Base-by-base conservation (phyloP, 495 filamentous ascomycete genomes). In the Trichoderma erinaceum region DNA sequence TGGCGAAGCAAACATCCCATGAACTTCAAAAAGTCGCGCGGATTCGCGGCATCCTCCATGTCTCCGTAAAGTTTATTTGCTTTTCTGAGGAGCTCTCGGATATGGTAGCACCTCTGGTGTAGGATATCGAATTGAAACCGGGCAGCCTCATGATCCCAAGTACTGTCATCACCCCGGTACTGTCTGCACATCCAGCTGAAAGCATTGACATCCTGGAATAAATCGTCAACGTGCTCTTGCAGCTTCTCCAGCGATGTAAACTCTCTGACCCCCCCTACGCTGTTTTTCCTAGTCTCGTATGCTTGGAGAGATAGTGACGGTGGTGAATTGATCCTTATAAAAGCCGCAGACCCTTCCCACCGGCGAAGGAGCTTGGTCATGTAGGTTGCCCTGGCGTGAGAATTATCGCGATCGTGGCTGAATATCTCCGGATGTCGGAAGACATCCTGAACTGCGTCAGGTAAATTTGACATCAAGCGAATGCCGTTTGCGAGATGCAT, bases 111-210 rank as follows among this genome's bases (percentile, higher is more conserved):
- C 4, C 56, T 29, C 25, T 61, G 56, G 25, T 61, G 56, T 10
- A 61, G 56, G 8, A 61, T 25, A 21, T 61, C 56, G n/a, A 29
- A 15, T 23, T 61, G 56, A 16, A 61, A 61, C 8, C 56, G 56
- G 29, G 56, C 56, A 3, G 56, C 56, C 27, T 2, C 56, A 18
- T 61, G 56, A 32, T 61, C 56, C 56, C 56, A 61, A 18, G 56
- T 7, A 32, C 25, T 61, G 56, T 61, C 56, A 11, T 61, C 56
- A 1, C 56, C 56, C 8, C 11, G 11, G 16, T 61, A 61, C 25
- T 61, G 56, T 32, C 27, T 61, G 56, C 56, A 61, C 56, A 61
- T 61, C 56, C 56, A 61, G 25, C 56, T 16, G n/a, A 61, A 61
- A 3, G 56, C 56, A 61, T 61, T 61, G 27, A 61, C 13, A 61